Conservation (phyloP, 805 yeast genomes). For the Saturnispora saitoi region DNA sequence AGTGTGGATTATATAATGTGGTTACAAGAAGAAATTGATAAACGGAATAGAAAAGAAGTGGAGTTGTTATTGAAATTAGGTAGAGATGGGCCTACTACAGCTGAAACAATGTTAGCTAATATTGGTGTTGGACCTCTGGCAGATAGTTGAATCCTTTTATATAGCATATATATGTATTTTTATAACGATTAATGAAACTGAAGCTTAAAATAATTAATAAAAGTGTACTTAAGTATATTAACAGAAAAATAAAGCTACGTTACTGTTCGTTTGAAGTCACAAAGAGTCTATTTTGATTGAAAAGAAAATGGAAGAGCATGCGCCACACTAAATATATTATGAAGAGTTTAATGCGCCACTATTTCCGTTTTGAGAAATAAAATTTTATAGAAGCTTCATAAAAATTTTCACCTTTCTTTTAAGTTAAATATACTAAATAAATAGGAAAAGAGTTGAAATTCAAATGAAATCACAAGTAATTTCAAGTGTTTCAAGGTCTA, state of each 20-base stretch:
- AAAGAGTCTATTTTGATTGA: too few relatives aligned
- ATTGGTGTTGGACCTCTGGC: slow-evolving; percentile 81
- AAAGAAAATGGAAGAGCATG: not conserved
- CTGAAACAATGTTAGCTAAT: slow-evolving; percentile 64
- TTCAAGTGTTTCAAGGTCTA: slow-evolving; percentile 3
- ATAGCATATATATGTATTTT: not conserved
- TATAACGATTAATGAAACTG: not conserved
- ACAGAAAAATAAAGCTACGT: too few relatives aligned
- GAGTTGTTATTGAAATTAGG: slow-evolving; percentile 47
- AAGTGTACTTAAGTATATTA: too few relatives aligned
- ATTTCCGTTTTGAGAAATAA: not conserved
- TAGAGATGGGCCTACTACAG: slow-evolving; percentile 51
- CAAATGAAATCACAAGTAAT: slow-evolving; percentile 10
- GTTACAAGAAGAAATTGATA: slow-evolving; percentile 67
- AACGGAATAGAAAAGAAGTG: slow-evolving; percentile 69
- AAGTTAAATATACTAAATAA: not conserved
- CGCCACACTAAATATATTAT: not conserved
- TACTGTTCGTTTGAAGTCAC: too few relatives aligned
- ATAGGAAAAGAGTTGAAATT: not conserved
- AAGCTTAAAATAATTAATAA: not conserved
- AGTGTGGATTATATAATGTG: slow-evolving; percentile 63
- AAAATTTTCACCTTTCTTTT: not conserved
- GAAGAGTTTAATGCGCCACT: not conserved
- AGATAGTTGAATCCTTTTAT: slow-evolving; percentile 18
- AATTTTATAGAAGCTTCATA: not conserved